phyloP scores from a whole-genome alignment of 2,329 filamentous ascomycete species.

The Fusarium longipes region DNA sequence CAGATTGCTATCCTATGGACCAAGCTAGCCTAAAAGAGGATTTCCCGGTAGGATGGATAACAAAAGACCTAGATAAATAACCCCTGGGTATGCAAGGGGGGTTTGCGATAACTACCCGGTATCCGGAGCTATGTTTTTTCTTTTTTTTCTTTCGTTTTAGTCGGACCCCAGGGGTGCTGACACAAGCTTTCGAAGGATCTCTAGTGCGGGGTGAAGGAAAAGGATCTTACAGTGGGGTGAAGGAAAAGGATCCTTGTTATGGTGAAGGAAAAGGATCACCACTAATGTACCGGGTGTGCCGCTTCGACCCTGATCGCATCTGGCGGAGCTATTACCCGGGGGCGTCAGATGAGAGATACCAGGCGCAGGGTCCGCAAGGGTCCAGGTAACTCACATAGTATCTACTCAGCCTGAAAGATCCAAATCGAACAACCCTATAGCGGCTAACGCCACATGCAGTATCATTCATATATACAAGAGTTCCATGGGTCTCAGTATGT shows the following conservation, averaged over 20 bases:
- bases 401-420: background rate
- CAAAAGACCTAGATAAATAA: too few relatives aligned
- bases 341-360: background rate
- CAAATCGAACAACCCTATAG: slow-evolving; percentile 2
- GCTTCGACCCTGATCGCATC: background rate
- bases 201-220: background rate
- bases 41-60: too few relatives aligned
- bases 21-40: too few relatives aligned
- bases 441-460: background rate
- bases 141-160: background rate
- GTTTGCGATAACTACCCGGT: background rate
- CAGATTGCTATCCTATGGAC: too few relatives aligned
- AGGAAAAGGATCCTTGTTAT: background rate
- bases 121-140: background rate
- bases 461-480: slow-evolving; percentile 2
- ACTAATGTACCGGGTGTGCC: background rate
- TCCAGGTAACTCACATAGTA: slow-evolving; percentile 1
- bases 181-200: slow-evolving; percentile 1
- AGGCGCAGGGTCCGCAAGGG: background rate
- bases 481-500: background rate
- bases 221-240: background rate
- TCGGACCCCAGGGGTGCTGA: background rate
- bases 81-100: background rate
- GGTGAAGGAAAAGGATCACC: background rate
- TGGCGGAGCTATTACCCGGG: background rate